Evolutionary conservation across 2,329 filamentous ascomycete genomes (phyloP), one percentile per base, ranked within the genome.

Genomic region (Trichoderma brevicompactum): DNA sequence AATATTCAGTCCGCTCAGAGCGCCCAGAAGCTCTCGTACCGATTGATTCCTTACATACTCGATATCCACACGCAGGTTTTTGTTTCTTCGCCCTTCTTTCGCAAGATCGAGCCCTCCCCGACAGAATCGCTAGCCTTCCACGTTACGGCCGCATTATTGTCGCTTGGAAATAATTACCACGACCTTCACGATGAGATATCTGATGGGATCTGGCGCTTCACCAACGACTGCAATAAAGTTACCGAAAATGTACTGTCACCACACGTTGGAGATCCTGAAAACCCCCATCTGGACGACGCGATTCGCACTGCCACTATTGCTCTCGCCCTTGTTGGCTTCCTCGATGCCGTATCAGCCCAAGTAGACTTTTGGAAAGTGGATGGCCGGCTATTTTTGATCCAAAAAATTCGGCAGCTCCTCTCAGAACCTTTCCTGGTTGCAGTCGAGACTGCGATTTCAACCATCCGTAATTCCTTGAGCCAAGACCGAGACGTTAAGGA

Each of bases 371-470:
- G 94, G 92, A 87, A 81, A 66, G 82, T 89, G 1, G 84, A 87
- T 3, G 91, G 95, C 69, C 87, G 93, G 61, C 78, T 96, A 34
- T 83, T 84, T 3, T 78, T 98, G 53, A 85, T 97, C 15, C 85
- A 90, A 67, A 85, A 87, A 54, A 79, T 97, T 40, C 88, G 88
- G 61, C 82, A 84, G 38, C 84, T 97, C 17, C 81, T 99, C 12
- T 94, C 92, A 0, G 94, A 97, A 72, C 83, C 87, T 7, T 97
- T 96, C 74, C 83, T 97, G 69, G 87, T 96, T 12, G 89, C 91
- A 2, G 86, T 98, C 43, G 95, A 98, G 78, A 92, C 92, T 0
- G 91, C 93, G 8, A 89, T 97, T 65, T 97, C 94, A 8, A 93
- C 92, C 8, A 91, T 98, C 69, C 90, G 94, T 64, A 96, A 96